These are phyloP conservation scores for Parathielavia hyrcaniae DNA, from an alignment of 495 filamentous ascomycete species.

Conservation along the genomic window DNA sequence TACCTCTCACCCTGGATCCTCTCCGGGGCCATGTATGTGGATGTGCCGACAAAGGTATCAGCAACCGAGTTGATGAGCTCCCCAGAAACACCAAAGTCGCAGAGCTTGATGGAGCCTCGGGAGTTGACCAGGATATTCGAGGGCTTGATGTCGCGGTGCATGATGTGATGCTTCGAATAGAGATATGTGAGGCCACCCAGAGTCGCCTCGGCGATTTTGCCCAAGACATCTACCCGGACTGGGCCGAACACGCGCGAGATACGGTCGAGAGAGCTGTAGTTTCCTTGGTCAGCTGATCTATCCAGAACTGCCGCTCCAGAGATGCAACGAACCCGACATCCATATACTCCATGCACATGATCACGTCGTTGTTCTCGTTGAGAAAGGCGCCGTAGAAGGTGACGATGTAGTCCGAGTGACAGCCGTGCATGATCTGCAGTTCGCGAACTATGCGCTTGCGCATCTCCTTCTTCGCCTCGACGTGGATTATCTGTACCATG, in stretches of 20 bases:
- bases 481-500: slow-evolving; percentile 77
- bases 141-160: slow-evolving; percentile 98
- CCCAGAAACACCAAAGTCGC: slow-evolving; percentile 95
- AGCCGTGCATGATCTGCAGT: slow-evolving; percentile 96
- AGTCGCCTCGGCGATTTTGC: slow-evolving; percentile 98
- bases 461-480: slow-evolving; percentile 94
- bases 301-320: not conserved
- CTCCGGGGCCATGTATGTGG: slow-evolving; percentile 98
- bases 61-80: slow-evolving; percentile 96
- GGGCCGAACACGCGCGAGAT: slow-evolving; percentile 93
- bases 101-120: slow-evolving; percentile 88
- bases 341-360: slow-evolving; percentile 99
- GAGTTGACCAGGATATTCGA: slow-evolving; percentile 97
- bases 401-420: slow-evolving; percentile 92
- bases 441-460: slow-evolving; percentile 93
- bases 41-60: slow-evolving; percentile 96
- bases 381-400: slow-evolving; percentile 96
- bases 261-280: slow-evolving; percentile 75
- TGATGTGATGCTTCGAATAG: slow-evolving; percentile 89
- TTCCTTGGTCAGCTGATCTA: slow-evolving; percentile 33
- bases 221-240: slow-evolving; percentile 92
- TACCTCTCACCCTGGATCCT: slow-evolving; percentile 94
- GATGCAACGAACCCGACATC: slow-evolving; percentile 76
- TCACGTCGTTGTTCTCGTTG: slow-evolving; percentile 90
- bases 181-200: slow-evolving; percentile 90